phyloP scores from a whole-genome alignment of 257 asterid species.

The Jacaranda copaia region DNA sequence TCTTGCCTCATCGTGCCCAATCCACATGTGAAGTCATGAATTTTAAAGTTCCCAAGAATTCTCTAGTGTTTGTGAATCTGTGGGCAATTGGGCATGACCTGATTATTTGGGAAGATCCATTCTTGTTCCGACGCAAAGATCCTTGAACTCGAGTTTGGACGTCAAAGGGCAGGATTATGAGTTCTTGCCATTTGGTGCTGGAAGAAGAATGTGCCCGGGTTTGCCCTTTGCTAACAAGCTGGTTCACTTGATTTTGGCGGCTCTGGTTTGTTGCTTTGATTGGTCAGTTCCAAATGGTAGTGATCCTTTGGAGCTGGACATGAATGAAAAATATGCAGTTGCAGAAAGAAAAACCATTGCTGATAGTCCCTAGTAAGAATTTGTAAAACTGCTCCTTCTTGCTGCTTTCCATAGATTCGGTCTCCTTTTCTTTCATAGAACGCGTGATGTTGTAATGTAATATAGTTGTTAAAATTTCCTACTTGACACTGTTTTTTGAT shows the following conservation, averaged over 20 bases:
- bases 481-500: no score
- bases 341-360: slow-evolving; percentile 43
- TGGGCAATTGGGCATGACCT: slow-evolving; percentile 53
- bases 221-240: slow-evolving; percentile 44
- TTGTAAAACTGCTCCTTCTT: neutral
- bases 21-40: no score
- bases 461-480: no score
- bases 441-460: no score
- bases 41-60: no score
- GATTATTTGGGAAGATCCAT: slow-evolving; percentile 40
- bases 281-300: slow-evolving; percentile 42
- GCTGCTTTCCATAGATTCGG: no score
- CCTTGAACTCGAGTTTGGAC: slow-evolving; percentile 41
- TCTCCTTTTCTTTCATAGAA: no score
- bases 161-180: slow-evolving; percentile 44
- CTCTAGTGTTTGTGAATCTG: slow-evolving; percentile 53
- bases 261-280: slow-evolving; percentile 37
- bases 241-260: slow-evolving; percentile 40
- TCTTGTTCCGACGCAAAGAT: slow-evolving; percentile 38
- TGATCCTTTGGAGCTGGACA: slow-evolving; percentile 37
- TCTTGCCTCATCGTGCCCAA: no score
- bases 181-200: slow-evolving; percentile 51
- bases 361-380: slow-evolving; percentile 32
- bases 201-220: slow-evolving; percentile 55
- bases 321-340: slow-evolving; percentile 47